Evolutionary conservation across 2,329 filamentous ascomycete species (phyloP).

Genomic region (Tricladium varicosporioides): DNA sequence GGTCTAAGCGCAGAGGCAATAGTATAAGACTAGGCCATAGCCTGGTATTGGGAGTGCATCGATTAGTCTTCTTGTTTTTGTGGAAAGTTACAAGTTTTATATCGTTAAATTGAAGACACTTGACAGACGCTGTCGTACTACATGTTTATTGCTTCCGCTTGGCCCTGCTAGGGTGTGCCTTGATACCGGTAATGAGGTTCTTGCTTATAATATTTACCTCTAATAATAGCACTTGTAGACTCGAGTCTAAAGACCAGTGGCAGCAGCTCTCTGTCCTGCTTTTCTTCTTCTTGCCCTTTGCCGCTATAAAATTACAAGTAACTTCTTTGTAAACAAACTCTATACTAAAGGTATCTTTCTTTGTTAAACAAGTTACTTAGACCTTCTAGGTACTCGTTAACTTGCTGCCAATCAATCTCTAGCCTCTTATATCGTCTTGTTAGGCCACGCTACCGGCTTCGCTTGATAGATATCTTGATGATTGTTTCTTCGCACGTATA

Average conservation of each 20-base stretch:
- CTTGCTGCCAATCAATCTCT: slow-evolving; percentile 19
- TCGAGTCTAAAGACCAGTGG: slow-evolving; percentile 18
- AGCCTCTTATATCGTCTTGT: slow-evolving; percentile 22
- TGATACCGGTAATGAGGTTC: too few species aligned
- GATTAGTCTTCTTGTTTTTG: too few species aligned
- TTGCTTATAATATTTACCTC: slow-evolving; percentile 19
- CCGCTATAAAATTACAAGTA: slow-evolving; percentile 18
- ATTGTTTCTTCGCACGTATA: slow-evolving; percentile 18
- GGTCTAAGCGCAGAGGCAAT: too few species aligned
- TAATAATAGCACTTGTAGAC: slow-evolving; percentile 20
- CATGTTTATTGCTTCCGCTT: too few species aligned
- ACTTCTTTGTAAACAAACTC: slow-evolving; percentile 24
- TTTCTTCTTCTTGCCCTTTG: slow-evolving; percentile 20
- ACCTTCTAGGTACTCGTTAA: slow-evolving; percentile 23
- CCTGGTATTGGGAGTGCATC: too few species aligned
- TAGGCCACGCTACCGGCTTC: slow-evolving; percentile 18
- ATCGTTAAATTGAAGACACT: too few species aligned
- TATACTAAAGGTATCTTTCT: slow-evolving; percentile 21
- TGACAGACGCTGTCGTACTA: too few species aligned
- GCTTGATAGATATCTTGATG: slow-evolving; percentile 19
- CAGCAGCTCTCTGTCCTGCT: slow-evolving; percentile 19
- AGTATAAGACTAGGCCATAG: too few species aligned
- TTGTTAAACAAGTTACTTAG: slow-evolving; percentile 22
- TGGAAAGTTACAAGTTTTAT: too few species aligned
- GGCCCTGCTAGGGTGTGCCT: too few species aligned